These are phyloP conservation scores for Shiraia bambusicola DNA, from an alignment of 2,329 filamentous ascomycete genomes.

Conservation along the genomic window DNA sequence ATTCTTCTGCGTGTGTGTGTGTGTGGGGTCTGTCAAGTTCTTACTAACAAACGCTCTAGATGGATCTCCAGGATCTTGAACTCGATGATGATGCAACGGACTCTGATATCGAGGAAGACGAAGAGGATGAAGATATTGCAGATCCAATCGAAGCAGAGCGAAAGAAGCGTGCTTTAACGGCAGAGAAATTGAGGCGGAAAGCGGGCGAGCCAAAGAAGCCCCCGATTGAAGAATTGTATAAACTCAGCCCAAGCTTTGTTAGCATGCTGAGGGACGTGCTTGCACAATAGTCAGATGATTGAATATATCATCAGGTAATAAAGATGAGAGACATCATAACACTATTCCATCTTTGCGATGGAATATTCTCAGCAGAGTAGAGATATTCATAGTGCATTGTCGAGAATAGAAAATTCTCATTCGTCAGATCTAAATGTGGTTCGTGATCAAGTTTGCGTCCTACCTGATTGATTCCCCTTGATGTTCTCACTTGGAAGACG, in stretches of 20 bases:
- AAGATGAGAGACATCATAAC: not conserved
- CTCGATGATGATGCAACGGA: slow-evolving; percentile 69
- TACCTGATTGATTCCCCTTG: too few species aligned
- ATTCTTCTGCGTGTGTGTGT: not conserved
- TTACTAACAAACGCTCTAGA: slow-evolving; percentile 36
- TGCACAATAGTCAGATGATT: slow-evolving; percentile 48
- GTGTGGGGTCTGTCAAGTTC: not conserved
- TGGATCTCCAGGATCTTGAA: slow-evolving; percentile 80
- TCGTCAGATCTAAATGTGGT: too few species aligned
- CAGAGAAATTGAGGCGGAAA: slow-evolving; percentile 75
- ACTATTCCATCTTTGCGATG: not conserved
- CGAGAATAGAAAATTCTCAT: too few species aligned
- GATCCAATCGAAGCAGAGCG: slow-evolving; percentile 89
- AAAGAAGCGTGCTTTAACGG: slow-evolving; percentile 71
- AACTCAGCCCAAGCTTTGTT: slow-evolving; percentile 77
- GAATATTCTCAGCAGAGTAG: slow-evolving; percentile 1
- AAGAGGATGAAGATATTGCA: slow-evolving; percentile 69
- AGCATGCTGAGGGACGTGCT: slow-evolving; percentile 79
- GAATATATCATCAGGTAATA: not conserved
- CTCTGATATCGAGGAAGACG: slow-evolving; percentile 57
- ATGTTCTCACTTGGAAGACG: too few species aligned
- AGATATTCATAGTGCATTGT: not conserved
- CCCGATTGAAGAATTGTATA: slow-evolving; percentile 73
- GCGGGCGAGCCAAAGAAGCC: slow-evolving; percentile 87
- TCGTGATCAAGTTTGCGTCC: too few species aligned